Base-by-base conservation (phyloP, 2,329 filamentous ascomycete species). In the Dothidotthia symphoricarpi region DNA sequence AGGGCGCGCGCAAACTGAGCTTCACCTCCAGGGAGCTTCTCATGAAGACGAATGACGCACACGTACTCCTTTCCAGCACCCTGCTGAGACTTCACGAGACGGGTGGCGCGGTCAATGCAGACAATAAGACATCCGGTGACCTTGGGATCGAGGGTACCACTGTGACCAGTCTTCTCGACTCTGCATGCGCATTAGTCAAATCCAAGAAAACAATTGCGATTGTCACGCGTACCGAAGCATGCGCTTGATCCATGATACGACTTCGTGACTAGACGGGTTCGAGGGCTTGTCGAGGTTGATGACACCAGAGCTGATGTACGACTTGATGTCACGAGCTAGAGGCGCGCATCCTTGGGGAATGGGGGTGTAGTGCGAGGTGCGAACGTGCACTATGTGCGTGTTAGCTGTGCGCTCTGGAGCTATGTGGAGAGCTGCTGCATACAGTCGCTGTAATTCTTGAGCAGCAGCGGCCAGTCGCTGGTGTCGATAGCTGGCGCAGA, bases 61-160 rank as follows among this genome's bases (percentile, higher is more conserved):
- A 97, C 90, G 69, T 98, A 98, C 75, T 98, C 93, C 77, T 98
- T 98, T 79, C 93, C 93, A 46, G 93, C 93, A 64, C 91, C 90
- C 73, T 98, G 93, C 74, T 98, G 93, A 36, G 90, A 95, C 79
- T 98, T 98, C 69, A 98, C 93, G 41, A 98, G 83, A 63, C 93
- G 86, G 53, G 93, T 98, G 37, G 93, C 93, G 64, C 93, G 89
- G 73, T 97, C 93, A 67, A 97, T 87, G 72, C 88, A 94, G 64
- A 94, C 88, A 66, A 95, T 95, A 67, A 95, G 74, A 71, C 89
- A 95, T 59, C 90, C 90, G 32, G 90, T 98, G 64, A 98, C 93
- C 75, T 96, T 97, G 64, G 91, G 91, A 69, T 98, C 93, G 60
- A 98, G 86, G 47, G 93, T 98, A 68, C 93, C 93, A 57, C 89